Conservation (phyloP, 257 asterid species). For the Salvia miltiorrhiza region DNA sequence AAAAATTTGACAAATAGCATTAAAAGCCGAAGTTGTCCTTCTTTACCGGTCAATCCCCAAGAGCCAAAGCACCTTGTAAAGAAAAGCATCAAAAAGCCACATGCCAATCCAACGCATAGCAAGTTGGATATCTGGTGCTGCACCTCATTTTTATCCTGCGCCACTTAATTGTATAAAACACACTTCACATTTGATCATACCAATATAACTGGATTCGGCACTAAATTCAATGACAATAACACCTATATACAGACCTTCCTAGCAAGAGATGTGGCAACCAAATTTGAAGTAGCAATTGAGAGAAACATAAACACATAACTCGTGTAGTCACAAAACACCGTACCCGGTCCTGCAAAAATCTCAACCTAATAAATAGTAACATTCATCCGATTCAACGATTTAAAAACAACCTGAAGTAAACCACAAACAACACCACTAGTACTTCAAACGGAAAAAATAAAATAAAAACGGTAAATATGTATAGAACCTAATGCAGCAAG, state of each 20-base stretch:
- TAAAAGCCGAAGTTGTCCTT: background rate
- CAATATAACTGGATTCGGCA: background rate
- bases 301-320: constrained; percentile 94
- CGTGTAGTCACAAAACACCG: constrained; percentile 80
- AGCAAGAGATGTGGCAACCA: constrained; percentile 93
- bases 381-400: background rate
- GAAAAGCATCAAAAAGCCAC: constrained; percentile 75
- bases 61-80: constrained; percentile 70
- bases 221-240: background rate
- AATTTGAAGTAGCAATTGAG: constrained; percentile 90
- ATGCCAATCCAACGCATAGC: constrained; percentile 75
- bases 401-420: background rate
- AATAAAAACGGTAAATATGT: background rate
- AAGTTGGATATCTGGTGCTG: constrained; percentile 90
- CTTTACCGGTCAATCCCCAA: constrained; percentile 74
- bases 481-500: constrained; percentile 91
- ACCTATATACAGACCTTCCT: constrained; percentile 47
- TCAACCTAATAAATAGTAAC: background rate
- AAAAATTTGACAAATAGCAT: background rate
- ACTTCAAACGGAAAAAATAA: background rate
- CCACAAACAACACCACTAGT: background rate
- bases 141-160: constrained; percentile 76
- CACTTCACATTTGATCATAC: background rate
- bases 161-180: constrained; percentile 14
- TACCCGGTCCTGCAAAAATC: constrained; percentile 79